These are phyloP conservation scores for Chenopodium berlandieri DNA, from an alignment of 148 eudicot genomes.

Conservation along the genomic window DNA sequence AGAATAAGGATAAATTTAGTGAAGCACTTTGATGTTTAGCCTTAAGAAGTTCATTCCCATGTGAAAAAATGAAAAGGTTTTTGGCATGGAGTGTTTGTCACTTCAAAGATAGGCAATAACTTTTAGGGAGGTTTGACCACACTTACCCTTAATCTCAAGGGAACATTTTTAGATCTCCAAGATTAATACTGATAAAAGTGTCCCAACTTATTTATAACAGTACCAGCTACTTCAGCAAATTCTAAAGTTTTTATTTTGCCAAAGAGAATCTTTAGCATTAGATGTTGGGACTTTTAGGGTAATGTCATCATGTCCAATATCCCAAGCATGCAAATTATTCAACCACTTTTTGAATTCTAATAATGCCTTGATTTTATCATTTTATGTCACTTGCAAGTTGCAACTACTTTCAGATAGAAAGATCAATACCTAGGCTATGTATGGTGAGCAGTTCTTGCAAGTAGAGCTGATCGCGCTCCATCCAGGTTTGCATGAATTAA, in stretches of 20 bases:
- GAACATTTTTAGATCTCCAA: constrained; percentile 31
- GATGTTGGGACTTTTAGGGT: constrained; percentile 29
- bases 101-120: constrained; percentile 26
- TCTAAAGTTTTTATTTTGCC: background rate
- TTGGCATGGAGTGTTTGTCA: constrained; percentile 26
- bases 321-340: constrained; percentile 14
- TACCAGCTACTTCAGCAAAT: background rate
- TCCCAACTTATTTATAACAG: background rate
- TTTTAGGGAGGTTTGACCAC: constrained; percentile 21
- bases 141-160: constrained; percentile 30
- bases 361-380: background rate
- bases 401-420: background rate
- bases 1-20: background rate
- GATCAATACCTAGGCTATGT: background rate
- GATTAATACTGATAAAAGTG: constrained; percentile 12
- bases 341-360: background rate
- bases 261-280: constrained; percentile 16
- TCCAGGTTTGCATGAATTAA: background rate
- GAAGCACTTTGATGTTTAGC: background rate
- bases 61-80: constrained; percentile 12
- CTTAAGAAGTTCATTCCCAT: constrained; percentile 19
- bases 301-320: constrained; percentile 16
- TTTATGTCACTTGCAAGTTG: background rate
- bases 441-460: background rate
- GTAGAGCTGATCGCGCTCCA: background rate